A percentile compares a stretch with the other conserved stretches of the same genome.
phyloP scores from a whole-genome alignment of 176 grass and related monocot genomes.

The Carex kokanica region DNA sequence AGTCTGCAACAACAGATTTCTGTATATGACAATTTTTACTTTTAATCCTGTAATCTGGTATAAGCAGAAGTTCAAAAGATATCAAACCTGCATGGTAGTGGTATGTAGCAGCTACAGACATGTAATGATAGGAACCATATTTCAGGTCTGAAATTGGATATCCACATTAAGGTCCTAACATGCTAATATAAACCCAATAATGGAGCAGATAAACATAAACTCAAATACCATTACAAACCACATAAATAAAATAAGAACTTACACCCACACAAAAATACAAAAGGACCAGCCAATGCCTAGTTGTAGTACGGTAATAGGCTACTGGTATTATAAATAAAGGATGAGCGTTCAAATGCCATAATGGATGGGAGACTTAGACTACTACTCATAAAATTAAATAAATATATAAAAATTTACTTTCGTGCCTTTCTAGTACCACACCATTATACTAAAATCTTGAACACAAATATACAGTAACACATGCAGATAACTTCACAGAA shows the following conservation, averaged over 20 bases:
- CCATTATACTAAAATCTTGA: background rate
- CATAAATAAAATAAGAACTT: background rate
- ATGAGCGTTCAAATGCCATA: background rate
- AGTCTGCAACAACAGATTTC: background rate
- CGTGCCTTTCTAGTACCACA: background rate
- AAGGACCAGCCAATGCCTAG: background rate
- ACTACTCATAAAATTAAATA: background rate
- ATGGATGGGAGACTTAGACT: background rate
- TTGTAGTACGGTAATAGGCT: background rate
- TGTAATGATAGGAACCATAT: background rate
- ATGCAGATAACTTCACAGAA: background rate
- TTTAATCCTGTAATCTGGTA: background rate
- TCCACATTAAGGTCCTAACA: background rate
- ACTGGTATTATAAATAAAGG: background rate
- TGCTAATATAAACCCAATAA: background rate
- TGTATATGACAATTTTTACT: background rate
- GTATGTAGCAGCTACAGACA: background rate
- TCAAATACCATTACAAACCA: background rate
- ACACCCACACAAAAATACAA: background rate
- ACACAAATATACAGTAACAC: background rate
- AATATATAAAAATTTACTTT: background rate
- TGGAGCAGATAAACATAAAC: background rate
- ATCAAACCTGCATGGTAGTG: background rate
- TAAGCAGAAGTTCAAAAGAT: background rate
- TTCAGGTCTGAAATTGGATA: background rate